Conservation (phyloP, 805 yeast genomes). For the Candida endomychidarum region DNA sequence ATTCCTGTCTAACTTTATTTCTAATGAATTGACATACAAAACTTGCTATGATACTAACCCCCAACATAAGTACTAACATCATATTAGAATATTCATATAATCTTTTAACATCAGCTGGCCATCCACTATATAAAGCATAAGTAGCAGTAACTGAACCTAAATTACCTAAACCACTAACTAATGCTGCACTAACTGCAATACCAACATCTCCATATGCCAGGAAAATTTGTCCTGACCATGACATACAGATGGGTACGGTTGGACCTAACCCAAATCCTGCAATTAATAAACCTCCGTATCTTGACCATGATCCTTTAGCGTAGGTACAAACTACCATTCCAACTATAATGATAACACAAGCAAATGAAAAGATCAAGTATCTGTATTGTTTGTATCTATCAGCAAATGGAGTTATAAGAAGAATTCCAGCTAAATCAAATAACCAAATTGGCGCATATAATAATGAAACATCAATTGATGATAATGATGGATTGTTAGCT, state of each 20-base stretch:
- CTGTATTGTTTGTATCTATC: conserved; percentile 63
- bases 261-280: conserved; percentile 90
- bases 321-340: conserved; percentile 78
- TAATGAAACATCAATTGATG: conserved; percentile 69
- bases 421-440: conserved; percentile 74
- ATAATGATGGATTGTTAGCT: conserved; percentile 58
- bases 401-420: conserved; percentile 75
- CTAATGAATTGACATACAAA: conserved; percentile 33
- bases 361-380: conserved; percentile 58
- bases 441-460: conserved; percentile 90
- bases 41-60: conserved; percentile 60
- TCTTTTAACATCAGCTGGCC: conserved; percentile 74
- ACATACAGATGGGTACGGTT: conserved; percentile 85
- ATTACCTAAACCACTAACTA: conserved; percentile 84
- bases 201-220: conserved; percentile 80
- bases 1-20: conserved; percentile 28
- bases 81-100: conserved; percentile 70
- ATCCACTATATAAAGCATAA: conserved; percentile 81
- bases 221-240: conserved; percentile 78
- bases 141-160: conserved; percentile 84
- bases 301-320: conserved; percentile 71
- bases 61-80: conserved; percentile 79
- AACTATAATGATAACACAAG: conserved; percentile 65
- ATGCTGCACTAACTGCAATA: conserved; percentile 76
- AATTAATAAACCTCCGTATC: conserved; percentile 76